A percentile compares a stretch with the other conserved stretches of the same genome.
These are phyloP conservation scores for Hymenotorrendiella dingleyae DNA, from an alignment of 2,329 filamentous ascomycete genomes.

Conservation along the genomic window DNA sequence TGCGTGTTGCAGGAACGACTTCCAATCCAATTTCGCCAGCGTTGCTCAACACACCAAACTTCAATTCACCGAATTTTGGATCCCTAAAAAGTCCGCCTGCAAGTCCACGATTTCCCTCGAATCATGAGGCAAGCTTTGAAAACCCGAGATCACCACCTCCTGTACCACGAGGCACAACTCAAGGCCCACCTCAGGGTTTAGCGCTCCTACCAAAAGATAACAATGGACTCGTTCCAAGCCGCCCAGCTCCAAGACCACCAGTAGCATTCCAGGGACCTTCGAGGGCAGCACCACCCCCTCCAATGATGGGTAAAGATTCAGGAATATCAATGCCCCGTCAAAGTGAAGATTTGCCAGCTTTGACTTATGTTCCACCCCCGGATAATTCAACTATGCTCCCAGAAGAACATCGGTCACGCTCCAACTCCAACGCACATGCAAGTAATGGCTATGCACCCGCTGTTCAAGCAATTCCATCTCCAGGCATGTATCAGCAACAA, in stretches of 20 bases:
- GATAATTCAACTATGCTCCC: constrained; percentile 48
- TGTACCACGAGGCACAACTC: constrained; percentile 51
- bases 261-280: constrained; percentile 62
- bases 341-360: constrained; percentile 45
- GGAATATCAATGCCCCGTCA: constrained; percentile 54
- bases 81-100: constrained; percentile 70
- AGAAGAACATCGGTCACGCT: constrained; percentile 62
- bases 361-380: constrained; percentile 28
- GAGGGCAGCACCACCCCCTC: constrained; percentile 50
- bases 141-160: constrained; percentile 92
- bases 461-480: constrained; percentile 23
- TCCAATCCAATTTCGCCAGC: constrained; percentile 23
- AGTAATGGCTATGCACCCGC: constrained; percentile 31
- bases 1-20: constrained; percentile 35
- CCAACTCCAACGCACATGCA: constrained; percentile 59
- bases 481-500: constrained; percentile 53
- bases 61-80: constrained; percentile 51
- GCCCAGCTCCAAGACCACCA: constrained; percentile 85
- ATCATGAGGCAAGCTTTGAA: constrained; percentile 91
- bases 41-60: constrained; percentile 48
- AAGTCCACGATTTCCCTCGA: constrained; percentile 82
- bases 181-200: constrained; percentile 22
- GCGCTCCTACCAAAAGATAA: constrained; percentile 38
- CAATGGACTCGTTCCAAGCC: constrained; percentile 64
- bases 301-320: constrained; percentile 55